Percentiles rank a stretch among this genome's conserved stretches.
phyloP scores from a whole-genome alignment of 352 stramenopile genomes.

The Nothophytophthora sp. region DNA sequence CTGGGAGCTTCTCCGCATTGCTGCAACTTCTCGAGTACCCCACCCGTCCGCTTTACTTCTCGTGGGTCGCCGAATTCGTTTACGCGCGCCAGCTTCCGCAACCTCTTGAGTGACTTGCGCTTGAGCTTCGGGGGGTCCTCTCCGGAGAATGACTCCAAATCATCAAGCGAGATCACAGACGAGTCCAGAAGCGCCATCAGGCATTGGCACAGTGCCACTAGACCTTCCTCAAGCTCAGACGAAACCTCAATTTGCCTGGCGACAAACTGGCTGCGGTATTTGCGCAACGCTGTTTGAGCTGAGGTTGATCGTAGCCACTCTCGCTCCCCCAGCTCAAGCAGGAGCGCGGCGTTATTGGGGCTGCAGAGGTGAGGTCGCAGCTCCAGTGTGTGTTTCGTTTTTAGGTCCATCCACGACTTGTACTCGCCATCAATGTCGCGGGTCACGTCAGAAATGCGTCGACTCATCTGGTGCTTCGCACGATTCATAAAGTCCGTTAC shows the following conservation, averaged over 20 bases:
- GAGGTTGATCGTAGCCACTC: slow-evolving; percentile 45
- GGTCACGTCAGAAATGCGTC: slow-evolving; percentile 8
- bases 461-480: slow-evolving; percentile 16
- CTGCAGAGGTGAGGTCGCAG: slow-evolving; percentile 78
- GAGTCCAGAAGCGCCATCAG: slow-evolving; percentile 58
- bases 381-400: slow-evolving; percentile 46
- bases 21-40: slow-evolving; percentile 48
- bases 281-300: slow-evolving; percentile 29
- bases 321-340: slow-evolving; percentile 55
- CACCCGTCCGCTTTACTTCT: slow-evolving; percentile 44
- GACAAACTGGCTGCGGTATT: slow-evolving; percentile 37
- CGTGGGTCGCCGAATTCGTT: slow-evolving; percentile 54
- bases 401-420: slow-evolving; percentile 41
- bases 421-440: slow-evolving; percentile 37
- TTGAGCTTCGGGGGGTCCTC: slow-evolving; percentile 52
- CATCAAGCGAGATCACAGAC: slow-evolving; percentile 58
- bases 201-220: slow-evolving; percentile 43
- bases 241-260: slow-evolving; percentile 27
- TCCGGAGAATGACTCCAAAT: slow-evolving; percentile 48
- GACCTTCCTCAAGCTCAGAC: slow-evolving; percentile 46
- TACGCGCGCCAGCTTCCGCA: slow-evolving; percentile 63
- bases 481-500: slow-evolving; percentile 39
- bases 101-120: slow-evolving; percentile 71
- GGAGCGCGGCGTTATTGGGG: slow-evolving; percentile 54
- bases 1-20: slow-evolving; percentile 46